Percentiles rank a stretch among this genome's conserved stretches.
These are phyloP conservation scores for Scleroderma citrinum DNA, from an alignment of 768 basidiomycete species.

Conservation along the genomic window DNA sequence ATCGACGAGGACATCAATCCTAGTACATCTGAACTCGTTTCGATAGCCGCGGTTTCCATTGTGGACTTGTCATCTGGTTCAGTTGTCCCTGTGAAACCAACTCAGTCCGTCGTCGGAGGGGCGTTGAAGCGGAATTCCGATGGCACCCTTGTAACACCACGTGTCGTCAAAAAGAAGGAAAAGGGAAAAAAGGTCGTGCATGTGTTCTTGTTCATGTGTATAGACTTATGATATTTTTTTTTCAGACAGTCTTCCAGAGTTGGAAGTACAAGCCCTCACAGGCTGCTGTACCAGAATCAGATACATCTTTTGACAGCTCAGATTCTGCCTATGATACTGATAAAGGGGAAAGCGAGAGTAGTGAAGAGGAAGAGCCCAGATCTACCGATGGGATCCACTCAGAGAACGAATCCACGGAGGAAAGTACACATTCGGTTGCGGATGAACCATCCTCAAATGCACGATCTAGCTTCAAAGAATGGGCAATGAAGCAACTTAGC, in stretches of 20 bases:
- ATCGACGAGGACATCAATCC: conserved; percentile 17
- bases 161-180: conserved; percentile 34
- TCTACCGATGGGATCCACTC: conserved; percentile 9
- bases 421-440: conserved; percentile 11
- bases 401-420: conserved; percentile 12
- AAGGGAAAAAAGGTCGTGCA: conserved; percentile 41
- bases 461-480: conserved; percentile 70
- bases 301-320: conserved; percentile 73
- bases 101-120: conserved; percentile 42
- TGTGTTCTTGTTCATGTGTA: conserved; percentile 5
- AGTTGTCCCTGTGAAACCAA: conserved; percentile 6
- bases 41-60: conserved; percentile 4
- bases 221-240: conserved; percentile 5
- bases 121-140: conserved; percentile 63
- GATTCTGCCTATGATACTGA: conserved; percentile 61
- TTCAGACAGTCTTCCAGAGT: conserved; percentile 37
- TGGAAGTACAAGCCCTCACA: conserved; percentile 41
- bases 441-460: conserved; percentile 31
- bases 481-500: conserved; percentile 79
- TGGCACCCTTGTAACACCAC: conserved; percentile 49
- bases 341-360: conserved; percentile 5
- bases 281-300: conserved; percentile 31
- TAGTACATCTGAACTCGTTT: conserved; percentile 1
- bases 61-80: conserved; percentile 13
- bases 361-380: conserved; percentile 12